Evolutionary conservation across 345 rosid genomes (phyloP).

Genomic region (Eucalyptus albens): DNA sequence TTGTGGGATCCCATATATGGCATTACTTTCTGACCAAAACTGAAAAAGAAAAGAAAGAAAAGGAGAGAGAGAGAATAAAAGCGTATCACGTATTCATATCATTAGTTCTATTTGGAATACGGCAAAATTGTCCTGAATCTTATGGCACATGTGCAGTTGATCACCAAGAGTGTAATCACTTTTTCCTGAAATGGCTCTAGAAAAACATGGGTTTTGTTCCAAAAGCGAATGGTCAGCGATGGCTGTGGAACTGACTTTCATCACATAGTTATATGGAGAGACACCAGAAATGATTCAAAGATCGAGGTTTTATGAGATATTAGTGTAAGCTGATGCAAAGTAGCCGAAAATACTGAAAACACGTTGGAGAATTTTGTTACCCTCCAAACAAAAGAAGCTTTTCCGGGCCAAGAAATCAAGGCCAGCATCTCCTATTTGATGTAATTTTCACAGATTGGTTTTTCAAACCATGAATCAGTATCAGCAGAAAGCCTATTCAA

Average conservation of each 20-base stretch:
- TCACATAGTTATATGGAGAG: not conserved
- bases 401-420: not conserved
- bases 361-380: not conserved
- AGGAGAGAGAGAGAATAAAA: not conserved
- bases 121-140: not conserved
- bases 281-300: not conserved
- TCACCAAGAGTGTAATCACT: not conserved
- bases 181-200: not conserved
- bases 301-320: not conserved
- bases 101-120: not conserved
- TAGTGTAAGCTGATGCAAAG: not conserved
- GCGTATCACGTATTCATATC: not conserved
- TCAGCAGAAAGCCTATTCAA: not conserved
- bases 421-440: not conserved
- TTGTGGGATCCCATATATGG: not conserved
- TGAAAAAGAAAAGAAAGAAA: rapidly evolving
- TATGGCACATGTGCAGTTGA: not conserved
- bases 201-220: not conserved
- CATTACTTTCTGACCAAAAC: not conserved
- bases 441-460: not conserved
- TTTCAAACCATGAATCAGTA: not conserved
- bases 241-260: not conserved
- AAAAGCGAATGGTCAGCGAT: not conserved
- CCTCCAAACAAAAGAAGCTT: not conserved
- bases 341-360: not conserved